Conservation (phyloP, 371 early-diverging fungal species). For the Mucor circinelloides region DNA sequence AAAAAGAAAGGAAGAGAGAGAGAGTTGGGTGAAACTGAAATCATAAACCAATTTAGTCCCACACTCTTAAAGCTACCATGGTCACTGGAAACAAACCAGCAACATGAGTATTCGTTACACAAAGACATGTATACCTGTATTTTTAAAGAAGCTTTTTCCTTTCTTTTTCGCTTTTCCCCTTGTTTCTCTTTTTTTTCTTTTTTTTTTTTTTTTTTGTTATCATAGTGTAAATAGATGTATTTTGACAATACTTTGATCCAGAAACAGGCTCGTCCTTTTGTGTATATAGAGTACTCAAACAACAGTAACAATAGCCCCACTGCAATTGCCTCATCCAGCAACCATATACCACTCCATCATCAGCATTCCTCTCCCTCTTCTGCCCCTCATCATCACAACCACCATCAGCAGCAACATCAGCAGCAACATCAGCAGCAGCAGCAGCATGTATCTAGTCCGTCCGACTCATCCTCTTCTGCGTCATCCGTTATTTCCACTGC, state of each 20-base stretch:
- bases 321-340: too few relatives aligned
- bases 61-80: too few relatives aligned
- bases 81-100: neutral
- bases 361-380: too few relatives aligned
- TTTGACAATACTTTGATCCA: slow-evolving; percentile 12
- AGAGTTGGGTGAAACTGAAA: neutral
- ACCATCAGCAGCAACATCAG: neutral
- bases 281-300: slow-evolving; percentile 19
- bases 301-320: neutral
- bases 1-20: neutral
- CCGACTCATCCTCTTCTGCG: slow-evolving; percentile 9
- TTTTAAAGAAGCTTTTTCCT: neutral
- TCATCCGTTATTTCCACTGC: neutral
- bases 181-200: neutral
- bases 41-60: neutral
- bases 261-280: slow-evolving; percentile 15
- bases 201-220: neutral
- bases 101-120: neutral
- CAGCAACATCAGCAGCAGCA: neutral
- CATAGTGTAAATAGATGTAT: slow-evolving; percentile 2
- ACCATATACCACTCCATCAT: too few relatives aligned
- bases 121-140: neutral
- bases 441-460: slow-evolving; percentile 2
- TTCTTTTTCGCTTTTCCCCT: neutral
- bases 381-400: neutral